Conservation (phyloP, 495 filamentous ascomycete species). For the Thermothielavioides terrestris region DNA sequence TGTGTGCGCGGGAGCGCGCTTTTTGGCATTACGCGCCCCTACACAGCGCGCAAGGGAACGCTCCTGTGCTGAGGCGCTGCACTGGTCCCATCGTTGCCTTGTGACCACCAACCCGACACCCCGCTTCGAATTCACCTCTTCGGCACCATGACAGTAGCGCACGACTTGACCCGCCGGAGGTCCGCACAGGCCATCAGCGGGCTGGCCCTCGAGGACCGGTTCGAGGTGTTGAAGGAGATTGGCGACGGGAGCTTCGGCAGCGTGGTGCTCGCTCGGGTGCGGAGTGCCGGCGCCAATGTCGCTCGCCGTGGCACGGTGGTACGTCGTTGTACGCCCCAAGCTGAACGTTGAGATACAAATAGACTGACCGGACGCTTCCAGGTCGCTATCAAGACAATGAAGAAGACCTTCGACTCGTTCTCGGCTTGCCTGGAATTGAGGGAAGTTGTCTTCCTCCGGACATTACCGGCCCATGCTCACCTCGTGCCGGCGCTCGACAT, state of each 20-base stretch:
- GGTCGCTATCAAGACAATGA: slow-evolving; percentile 99
- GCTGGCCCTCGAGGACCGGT: slow-evolving; percentile 67
- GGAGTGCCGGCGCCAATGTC: slow-evolving; percentile 78
- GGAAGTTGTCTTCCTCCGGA: slow-evolving; percentile 92
- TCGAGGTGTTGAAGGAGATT: slow-evolving; percentile 95
- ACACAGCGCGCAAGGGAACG: slow-evolving; percentile 9
- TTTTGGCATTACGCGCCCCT: slow-evolving; percentile 3
- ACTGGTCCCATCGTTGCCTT: background rate
- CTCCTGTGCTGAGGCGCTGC: background rate
- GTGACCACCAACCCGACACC: background rate
- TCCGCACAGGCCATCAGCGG: slow-evolving; percentile 38
- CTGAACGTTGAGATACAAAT: background rate
- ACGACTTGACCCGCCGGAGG: slow-evolving; percentile 53
- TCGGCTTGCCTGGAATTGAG: slow-evolving; percentile 80
- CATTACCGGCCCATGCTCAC: slow-evolving; percentile 78
- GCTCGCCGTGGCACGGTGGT: slow-evolving; percentile 91
- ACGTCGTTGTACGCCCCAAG: slow-evolving; percentile 29
- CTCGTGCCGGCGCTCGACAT: slow-evolving; percentile 96
- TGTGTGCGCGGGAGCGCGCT: slow-evolving; percentile 17
- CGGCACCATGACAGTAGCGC: slow-evolving; percentile 57
- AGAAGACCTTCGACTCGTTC: slow-evolving; percentile 96
- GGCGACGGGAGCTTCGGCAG: slow-evolving; percentile 98
- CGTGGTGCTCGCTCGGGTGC: slow-evolving; percentile 82
- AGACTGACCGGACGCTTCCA: slow-evolving; percentile 31
- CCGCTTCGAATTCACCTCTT: background rate